Evolutionary conservation across 2,329 filamentous ascomycete genomes (phyloP).

Genomic region (Ceratocystis eucalypticola): DNA sequence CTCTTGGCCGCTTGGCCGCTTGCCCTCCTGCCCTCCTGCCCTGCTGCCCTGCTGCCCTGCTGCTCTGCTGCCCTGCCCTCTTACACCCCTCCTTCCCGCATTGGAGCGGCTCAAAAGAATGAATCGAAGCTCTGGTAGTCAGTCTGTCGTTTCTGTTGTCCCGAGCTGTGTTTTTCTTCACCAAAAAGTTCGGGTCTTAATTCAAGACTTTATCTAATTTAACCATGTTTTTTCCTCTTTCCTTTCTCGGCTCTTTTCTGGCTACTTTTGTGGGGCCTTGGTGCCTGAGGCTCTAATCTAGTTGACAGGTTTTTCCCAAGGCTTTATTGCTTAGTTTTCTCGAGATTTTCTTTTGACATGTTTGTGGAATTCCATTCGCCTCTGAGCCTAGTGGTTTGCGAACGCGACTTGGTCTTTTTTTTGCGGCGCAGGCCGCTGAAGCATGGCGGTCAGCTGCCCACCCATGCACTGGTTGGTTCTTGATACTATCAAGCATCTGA

Average conservation of each 20-base stretch:
- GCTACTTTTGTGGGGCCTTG: neutral
- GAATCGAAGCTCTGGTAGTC: neutral
- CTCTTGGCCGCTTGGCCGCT: too few relatives aligned
- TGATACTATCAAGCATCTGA: neutral
- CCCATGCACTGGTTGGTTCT: neutral
- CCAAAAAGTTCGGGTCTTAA: neutral
- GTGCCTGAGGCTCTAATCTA: neutral
- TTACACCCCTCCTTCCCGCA: neutral
- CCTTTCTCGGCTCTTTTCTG: neutral
- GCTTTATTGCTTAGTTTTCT: neutral
- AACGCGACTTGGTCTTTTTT: too few relatives aligned
- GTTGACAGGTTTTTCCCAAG: slow-evolving; percentile 1
- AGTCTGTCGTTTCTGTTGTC: neutral
- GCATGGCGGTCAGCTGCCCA: too few relatives aligned
- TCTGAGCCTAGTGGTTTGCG: too few relatives aligned
- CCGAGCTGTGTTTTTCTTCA: neutral
- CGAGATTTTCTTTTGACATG: slow-evolving; percentile 1
- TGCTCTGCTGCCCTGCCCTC: neutral
- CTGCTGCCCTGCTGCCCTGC: too few relatives aligned
- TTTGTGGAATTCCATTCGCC: neutral
- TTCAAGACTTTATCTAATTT: neutral
- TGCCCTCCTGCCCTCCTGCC: fast-evolving
- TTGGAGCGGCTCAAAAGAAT: neutral
- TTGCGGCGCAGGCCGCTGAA: too few relatives aligned
- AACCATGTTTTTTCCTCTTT: neutral